phyloP scores from a whole-genome alignment of 352 stramenopile species.

The Globisporangium camurandrum region DNA sequence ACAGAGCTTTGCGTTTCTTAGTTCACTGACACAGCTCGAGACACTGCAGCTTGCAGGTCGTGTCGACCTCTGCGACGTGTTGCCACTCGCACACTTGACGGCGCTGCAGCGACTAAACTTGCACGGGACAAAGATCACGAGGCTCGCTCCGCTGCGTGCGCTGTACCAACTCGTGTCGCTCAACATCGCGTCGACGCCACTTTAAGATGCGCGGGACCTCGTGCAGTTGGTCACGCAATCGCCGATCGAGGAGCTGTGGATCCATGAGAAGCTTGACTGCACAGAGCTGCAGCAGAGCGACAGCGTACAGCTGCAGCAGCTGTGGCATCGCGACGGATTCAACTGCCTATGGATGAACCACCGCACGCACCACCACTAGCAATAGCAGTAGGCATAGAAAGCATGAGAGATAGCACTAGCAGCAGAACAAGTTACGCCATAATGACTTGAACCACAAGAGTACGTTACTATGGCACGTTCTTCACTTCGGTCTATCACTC shows the following conservation, averaged over 20 bases:
- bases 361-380: too few relatives aligned
- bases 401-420: neutral
- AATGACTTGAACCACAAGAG: too few relatives aligned
- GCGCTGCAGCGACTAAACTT: conserved; percentile 38
- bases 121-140: conserved; percentile 44
- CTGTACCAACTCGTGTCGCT: conserved; percentile 33
- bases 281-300: conserved; percentile 27
- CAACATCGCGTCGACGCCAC: conserved; percentile 40
- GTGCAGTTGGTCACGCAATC: conserved; percentile 7
- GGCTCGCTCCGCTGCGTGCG: conserved; percentile 19
- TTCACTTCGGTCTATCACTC: too few relatives aligned
- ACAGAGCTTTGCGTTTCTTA: conserved; percentile 41
- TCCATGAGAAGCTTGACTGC: conserved; percentile 36
- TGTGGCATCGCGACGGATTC: conserved; percentile 60
- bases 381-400: too few relatives aligned
- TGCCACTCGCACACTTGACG: conserved; percentile 23
- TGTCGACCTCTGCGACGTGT: conserved; percentile 51
- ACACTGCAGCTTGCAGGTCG: conserved; percentile 43
- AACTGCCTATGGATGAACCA: conserved; percentile 53
- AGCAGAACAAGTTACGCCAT: too few relatives aligned
- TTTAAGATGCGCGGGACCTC: conserved; percentile 31
- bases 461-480: too few relatives aligned
- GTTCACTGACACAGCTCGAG: conserved; percentile 24
- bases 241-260: conserved; percentile 37
- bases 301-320: conserved; percentile 26